These are phyloP conservation scores for Lactarius akahatsu DNA, from an alignment of 768 basidiomycete genomes.

Conservation along the genomic window DNA sequence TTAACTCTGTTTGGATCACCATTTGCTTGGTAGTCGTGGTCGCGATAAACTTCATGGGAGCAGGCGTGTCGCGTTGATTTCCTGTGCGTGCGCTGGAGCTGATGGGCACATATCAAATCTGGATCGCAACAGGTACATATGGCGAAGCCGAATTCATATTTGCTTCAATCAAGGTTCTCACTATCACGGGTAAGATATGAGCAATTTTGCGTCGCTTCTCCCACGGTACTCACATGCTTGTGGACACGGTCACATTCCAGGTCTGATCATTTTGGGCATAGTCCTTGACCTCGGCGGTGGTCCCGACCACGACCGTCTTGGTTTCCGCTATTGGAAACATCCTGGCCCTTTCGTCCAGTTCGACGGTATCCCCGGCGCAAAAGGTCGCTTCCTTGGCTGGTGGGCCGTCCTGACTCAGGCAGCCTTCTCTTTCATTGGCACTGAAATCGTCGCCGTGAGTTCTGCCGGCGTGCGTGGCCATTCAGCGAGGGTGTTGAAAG, in stretches of 20 bases:
- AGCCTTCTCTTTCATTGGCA: conserved; percentile 91
- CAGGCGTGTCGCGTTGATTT: conserved; percentile 10
- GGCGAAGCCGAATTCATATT: conserved; percentile 87
- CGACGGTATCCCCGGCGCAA: conserved; percentile 56
- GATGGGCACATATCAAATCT: too few species aligned
- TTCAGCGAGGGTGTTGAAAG: neutral
- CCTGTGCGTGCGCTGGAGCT: neutral
- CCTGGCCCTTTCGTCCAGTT: conserved; percentile 88
- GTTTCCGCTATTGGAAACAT: conserved; percentile 80
- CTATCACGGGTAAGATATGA: conserved; percentile 53
- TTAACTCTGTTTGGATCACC: conserved; percentile 75
- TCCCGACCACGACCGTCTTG: conserved; percentile 68
- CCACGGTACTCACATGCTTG: conserved; percentile 8
- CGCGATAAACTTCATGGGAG: conserved; percentile 22
- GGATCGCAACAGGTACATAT: conserved; percentile 66
- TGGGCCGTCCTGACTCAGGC: conserved; percentile 79
- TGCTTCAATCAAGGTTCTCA: conserved; percentile 89
- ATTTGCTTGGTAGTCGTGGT: conserved; percentile 76
- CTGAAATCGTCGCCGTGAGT: conserved; percentile 87
- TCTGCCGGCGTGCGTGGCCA: neutral
- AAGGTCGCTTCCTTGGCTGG: conserved; percentile 75
- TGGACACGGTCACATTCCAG: conserved; percentile 26
- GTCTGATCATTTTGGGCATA: conserved; percentile 54
- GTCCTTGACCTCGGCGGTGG: conserved; percentile 88
- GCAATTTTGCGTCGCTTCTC: conserved; percentile 45